Percentiles rank a stretch among this genome's conserved stretches.
Conservation (phyloP, 805 yeast species). For the Kodamaea sagamina region DNA sequence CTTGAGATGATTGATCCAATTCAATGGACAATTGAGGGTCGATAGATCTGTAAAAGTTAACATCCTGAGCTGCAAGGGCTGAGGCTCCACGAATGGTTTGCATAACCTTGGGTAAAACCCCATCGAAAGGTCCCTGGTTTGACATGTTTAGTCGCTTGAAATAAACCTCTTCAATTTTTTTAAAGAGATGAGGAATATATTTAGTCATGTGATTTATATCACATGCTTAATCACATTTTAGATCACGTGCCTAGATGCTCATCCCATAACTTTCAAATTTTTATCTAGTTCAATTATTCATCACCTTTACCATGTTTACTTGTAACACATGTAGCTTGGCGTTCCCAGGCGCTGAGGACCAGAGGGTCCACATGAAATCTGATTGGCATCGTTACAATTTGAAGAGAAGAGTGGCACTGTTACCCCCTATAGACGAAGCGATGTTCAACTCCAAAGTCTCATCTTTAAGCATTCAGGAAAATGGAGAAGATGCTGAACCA, state of each 20-base stretch:
- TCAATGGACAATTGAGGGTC: constrained; percentile 48
- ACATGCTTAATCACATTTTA: background rate
- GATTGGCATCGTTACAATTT: constrained; percentile 50
- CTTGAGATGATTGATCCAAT: constrained; percentile 42
- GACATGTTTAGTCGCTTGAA: constrained; percentile 11
- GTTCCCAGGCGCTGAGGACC: constrained; percentile 40
- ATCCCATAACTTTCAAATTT: constrained; percentile 5
- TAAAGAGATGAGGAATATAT: constrained; percentile 10
- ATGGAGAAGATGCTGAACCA: constrained; percentile 17
- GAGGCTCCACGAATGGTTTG: constrained; percentile 65
- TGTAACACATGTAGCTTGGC: constrained; percentile 44
- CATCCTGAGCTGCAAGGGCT: constrained; percentile 75
- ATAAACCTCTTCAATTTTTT: background rate
- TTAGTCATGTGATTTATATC: constrained; percentile 5
- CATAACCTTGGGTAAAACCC: constrained; percentile 49
- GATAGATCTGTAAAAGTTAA: constrained; percentile 68
- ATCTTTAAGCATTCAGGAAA: constrained; percentile 16
- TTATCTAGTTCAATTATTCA: background rate
- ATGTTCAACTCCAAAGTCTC: constrained; percentile 26
- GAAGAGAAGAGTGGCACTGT: constrained; percentile 44
- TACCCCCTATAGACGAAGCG: constrained; percentile 28
- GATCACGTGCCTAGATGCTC: constrained; percentile 7
- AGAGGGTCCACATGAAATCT: constrained; percentile 45
- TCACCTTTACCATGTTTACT: constrained; percentile 26
- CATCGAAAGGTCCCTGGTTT: constrained; percentile 18